These are phyloP conservation scores for Panicum hallii DNA, from an alignment of 202 grass and related monocot species.

Conservation along the genomic window DNA sequence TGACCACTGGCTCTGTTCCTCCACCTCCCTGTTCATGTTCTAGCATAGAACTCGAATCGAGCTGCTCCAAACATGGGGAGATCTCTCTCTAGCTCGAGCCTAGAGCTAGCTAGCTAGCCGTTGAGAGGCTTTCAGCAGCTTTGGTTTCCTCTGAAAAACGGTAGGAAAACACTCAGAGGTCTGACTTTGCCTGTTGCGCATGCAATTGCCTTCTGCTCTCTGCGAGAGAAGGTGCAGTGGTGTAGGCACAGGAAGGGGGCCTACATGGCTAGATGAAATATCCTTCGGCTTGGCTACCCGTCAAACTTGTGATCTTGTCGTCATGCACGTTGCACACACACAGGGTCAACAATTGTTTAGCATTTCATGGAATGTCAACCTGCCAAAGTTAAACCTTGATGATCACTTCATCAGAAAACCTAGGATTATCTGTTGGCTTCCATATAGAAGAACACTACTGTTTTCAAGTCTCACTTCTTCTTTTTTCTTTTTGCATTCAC, in stretches of 20 bases:
- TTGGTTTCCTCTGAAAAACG: neutral
- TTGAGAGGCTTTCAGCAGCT: neutral
- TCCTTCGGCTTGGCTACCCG: neutral
- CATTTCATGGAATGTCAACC: constrained; percentile 14
- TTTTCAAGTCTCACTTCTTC: neutral
- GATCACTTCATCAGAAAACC: constrained; percentile 25
- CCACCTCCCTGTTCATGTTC: neutral
- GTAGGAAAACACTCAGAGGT: neutral
- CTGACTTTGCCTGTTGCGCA: neutral
- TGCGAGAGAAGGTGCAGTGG: neutral
- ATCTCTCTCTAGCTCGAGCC: neutral
- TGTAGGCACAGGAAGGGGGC: neutral
- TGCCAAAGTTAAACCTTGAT: neutral
- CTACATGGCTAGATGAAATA: neutral
- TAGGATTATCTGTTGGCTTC: neutral
- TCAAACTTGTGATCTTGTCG: constrained; percentile 20
- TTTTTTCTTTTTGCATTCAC: neutral
- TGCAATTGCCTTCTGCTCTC: neutral
- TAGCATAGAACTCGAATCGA: constrained; percentile 24
- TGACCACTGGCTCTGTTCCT: neutral
- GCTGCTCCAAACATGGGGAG: neutral
- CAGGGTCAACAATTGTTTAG: constrained; percentile 6
- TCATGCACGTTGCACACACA: neutral
- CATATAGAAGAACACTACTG: neutral
- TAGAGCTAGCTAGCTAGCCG: neutral